phyloP scores from a whole-genome alignment of 768 basidiomycete species.

The Rhodotorula diobovata region DNA sequence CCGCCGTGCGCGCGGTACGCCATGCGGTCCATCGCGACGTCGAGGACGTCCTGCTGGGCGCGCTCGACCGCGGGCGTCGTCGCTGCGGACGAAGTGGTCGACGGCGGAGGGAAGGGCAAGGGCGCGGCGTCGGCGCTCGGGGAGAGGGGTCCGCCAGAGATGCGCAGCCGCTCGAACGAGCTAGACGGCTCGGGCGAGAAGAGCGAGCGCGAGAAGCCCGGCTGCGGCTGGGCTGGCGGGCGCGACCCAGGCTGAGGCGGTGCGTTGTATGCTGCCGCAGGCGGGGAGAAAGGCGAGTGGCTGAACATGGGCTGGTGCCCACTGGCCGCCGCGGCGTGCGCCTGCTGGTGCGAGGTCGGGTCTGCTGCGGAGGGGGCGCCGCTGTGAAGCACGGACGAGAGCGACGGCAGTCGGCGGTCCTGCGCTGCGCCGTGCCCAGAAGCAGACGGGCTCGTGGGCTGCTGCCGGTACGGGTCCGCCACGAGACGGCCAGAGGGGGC shows the following conservation, averaged over 20 bases:
- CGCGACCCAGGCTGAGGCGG: background rate
- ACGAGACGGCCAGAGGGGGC: background rate
- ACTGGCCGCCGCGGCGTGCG: background rate
- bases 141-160: slow-evolving; percentile 12
- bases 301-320: background rate
- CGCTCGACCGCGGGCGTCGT: background rate
- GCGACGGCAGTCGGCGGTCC: slow-evolving; percentile 18
- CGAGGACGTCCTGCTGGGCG: slow-evolving; percentile 18
- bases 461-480: background rate
- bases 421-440: background rate
- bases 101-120: background rate
- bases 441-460: background rate
- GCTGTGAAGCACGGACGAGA: slow-evolving; percentile 2
- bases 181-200: slow-evolving; percentile 28
- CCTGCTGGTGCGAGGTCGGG: background rate
- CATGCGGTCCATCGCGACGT: slow-evolving; percentile 32
- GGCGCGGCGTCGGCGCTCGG: background rate
- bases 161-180: slow-evolving; percentile 32
- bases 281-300: slow-evolving; percentile 2
- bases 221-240: background rate
- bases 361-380: background rate
- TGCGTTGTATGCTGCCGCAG: background rate
- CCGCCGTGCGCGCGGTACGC: slow-evolving; percentile 10
- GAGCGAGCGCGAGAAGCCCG: slow-evolving; percentile 2
- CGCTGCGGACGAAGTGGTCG: background rate